Evolutionary conservation across 2,329 filamentous ascomycete genomes (phyloP), one percentile per base, ranked within the genome.

Genomic region (Penicillium sclerotigenum): DNA sequence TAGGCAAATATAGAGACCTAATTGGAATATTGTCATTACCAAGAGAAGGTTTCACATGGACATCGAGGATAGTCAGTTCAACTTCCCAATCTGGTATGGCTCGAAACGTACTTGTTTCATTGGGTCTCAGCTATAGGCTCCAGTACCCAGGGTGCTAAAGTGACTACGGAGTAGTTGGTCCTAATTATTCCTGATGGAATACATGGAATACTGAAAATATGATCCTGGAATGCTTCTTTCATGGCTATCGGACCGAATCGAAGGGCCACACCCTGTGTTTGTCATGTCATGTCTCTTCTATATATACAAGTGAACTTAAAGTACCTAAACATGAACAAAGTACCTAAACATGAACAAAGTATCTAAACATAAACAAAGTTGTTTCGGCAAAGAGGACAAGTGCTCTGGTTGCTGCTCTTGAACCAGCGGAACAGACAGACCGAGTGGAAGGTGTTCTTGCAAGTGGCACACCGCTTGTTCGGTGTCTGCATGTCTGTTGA

Each of bases 351-450:
- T n/a, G n/a, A n/a, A 59, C 34, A 41, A 38, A 33, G 18, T 37
- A 20, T 14, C 38, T 57, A 72, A 63, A 81, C 61, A 73, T 85
- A 86, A 62, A 83, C 83, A 72, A 97, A 97, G 22, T 89, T 87
- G 71, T 95, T 96, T 66, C 94, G 83, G 75, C 94, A 99, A 61
- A 99, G 79, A 46, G 94, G 94, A 74, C 94, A 99, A 47, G 88
- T 93, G 68, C 89, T 94, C 68, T 90, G 87, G 73, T 90, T 95
- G 71, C 91, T 96, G 66, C 83, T 93, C 80, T 90, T 89, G 80
- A 99, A 97, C 94, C 94, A 99, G 76, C 93, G 92, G 79, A 91
- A 96, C 75, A 99, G 75, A 76, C 94, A 99, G 2, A 84, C 84
- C 1, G 87, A 83, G 75, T 99, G 94, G 79, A 97, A 99, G 51